Evolutionary conservation across 768 basidiomycete genomes (phyloP).

Genomic region (Boletus barrowsii): DNA sequence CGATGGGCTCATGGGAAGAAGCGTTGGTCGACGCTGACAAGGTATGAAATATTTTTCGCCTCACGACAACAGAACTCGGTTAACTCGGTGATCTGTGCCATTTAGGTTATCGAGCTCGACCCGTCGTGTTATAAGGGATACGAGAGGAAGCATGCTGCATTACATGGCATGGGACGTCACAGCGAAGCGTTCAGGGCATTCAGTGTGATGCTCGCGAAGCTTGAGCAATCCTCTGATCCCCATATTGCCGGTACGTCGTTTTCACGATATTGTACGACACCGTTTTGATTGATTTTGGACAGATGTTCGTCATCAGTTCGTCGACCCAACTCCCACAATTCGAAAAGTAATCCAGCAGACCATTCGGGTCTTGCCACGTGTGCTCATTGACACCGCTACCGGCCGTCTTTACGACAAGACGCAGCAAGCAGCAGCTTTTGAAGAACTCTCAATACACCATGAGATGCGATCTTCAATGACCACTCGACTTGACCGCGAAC

Average conservation of each 20-base stretch:
- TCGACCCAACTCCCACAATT: neutral
- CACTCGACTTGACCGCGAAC: neutral
- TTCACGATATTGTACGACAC: neutral
- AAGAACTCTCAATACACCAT: neutral
- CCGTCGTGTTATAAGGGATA: neutral
- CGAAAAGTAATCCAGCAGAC: neutral
- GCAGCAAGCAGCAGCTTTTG: conserved; percentile 9
- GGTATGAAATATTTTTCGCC: neutral
- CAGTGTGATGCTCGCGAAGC: neutral
- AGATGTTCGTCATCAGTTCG: conserved; percentile 2
- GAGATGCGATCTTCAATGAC: conserved; percentile 8
- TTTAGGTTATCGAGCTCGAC: conserved; percentile 7
- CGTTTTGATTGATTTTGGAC: neutral
- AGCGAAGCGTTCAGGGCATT: neutral
- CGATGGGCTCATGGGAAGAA: neutral
- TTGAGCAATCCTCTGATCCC: neutral
- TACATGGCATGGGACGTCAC: neutral
- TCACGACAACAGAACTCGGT: too few species aligned
- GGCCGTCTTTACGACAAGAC: conserved; percentile 9
- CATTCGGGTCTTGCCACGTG: neutral
- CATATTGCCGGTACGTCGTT: neutral
- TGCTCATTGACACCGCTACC: conserved; percentile 3
- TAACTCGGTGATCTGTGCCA: neutral
- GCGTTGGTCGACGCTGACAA: conserved; percentile 2
- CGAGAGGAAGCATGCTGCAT: neutral